phyloP scores from a whole-genome alignment of 1,284 basidiomycete species.

The Heliocybe sulcata region DNA sequence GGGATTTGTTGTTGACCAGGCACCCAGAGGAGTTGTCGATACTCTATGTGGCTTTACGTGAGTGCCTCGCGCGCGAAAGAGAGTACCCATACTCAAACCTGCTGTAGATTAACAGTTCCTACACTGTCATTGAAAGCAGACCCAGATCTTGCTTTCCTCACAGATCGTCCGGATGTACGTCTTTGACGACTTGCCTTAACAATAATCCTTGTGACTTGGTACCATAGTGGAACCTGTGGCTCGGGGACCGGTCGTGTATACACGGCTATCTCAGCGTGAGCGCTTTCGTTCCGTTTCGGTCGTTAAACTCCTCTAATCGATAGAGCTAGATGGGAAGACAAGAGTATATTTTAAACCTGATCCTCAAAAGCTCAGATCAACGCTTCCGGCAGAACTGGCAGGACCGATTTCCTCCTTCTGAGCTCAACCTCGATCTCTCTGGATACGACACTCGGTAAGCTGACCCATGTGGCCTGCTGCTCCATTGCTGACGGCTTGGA shows the following conservation, averaged over 20 bases:
- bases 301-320: no score
- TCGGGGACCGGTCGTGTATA: constrained; percentile 1
- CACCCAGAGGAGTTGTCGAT: background rate
- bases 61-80: background rate
- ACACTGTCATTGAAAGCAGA: background rate
- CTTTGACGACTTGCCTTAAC: background rate
- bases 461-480: no score
- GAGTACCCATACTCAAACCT: background rate
- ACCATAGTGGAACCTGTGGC: constrained; percentile 3
- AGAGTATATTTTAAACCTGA: background rate
- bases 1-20: background rate
- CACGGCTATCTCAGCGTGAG: background rate
- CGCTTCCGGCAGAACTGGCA: background rate
- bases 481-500: background rate
- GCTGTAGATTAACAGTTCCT: background rate
- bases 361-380: background rate
- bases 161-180: background rate
- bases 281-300: no score
- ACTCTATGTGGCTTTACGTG: background rate
- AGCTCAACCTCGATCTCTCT: background rate
- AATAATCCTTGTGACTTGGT: background rate
- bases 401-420: background rate
- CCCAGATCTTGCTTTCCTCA: background rate
- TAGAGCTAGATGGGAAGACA: background rate
- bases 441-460: constrained; percentile 1